These are phyloP conservation scores for Ephemerocybe angulata DNA, from an alignment of 768 basidiomycete species.

Conservation along the genomic window DNA sequence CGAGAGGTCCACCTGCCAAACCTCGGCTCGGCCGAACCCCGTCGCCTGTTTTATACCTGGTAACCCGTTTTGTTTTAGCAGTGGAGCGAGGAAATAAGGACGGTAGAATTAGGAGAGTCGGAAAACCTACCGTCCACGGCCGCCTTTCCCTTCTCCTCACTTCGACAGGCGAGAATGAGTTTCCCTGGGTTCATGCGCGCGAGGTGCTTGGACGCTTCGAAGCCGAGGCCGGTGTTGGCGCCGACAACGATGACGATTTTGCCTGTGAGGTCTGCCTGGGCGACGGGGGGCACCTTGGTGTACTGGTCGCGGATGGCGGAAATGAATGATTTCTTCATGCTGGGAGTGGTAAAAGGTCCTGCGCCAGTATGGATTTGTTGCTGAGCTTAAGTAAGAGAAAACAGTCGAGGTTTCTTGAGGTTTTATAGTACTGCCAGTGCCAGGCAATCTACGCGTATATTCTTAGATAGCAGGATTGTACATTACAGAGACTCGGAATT, in stretches of 20 bases:
- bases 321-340: neutral
- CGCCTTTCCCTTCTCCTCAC: constrained; percentile 26
- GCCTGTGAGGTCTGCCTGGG: constrained; percentile 34
- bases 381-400: too few relatives aligned
- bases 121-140: constrained; percentile 31
- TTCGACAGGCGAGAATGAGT: constrained; percentile 37
- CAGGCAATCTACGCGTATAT: too few relatives aligned
- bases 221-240: constrained; percentile 49
- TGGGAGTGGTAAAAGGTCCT: too few relatives aligned
- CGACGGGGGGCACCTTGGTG: constrained; percentile 25
- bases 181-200: constrained; percentile 38
- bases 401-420: too few relatives aligned
- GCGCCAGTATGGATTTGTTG: too few relatives aligned
- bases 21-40: constrained; percentile 30
- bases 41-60: constrained; percentile 26
- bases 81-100: too few relatives aligned
- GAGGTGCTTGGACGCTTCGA: constrained; percentile 44
- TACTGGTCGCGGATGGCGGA: constrained; percentile 5
- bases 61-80: too few relatives aligned
- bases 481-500: too few relatives aligned
- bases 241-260: constrained; percentile 46
- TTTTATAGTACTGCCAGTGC: too few relatives aligned
- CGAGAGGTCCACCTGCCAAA: constrained; percentile 36
- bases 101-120: neutral
- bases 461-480: too few relatives aligned